These are phyloP conservation scores for Caryopteris hybrid DNA, from an alignment of 305 asterid species.

Conservation along the genomic window DNA sequence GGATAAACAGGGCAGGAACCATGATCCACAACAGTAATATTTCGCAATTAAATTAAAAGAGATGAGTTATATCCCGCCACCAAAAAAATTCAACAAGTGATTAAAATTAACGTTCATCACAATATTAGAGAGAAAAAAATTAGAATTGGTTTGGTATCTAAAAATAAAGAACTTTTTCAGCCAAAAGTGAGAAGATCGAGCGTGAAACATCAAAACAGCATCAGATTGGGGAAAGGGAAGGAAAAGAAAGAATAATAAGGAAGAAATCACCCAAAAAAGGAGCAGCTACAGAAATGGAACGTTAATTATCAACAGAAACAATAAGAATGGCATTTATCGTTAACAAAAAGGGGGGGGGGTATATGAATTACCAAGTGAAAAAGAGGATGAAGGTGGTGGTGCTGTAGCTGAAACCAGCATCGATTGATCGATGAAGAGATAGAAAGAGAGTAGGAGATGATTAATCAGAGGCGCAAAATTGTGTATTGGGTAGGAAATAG, in stretches of 20 bases:
- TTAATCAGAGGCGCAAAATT: slow-evolving; percentile 14
- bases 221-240: not conserved
- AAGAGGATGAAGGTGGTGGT: slow-evolving; percentile 26
- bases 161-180: too few species aligned
- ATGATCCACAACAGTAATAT: not conserved
- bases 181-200: not conserved
- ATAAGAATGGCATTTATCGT: not conserved
- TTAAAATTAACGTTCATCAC: not conserved
- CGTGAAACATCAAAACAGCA: not conserved
- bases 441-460: not conserved
- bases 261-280: not conserved
- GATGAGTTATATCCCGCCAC: not conserved
- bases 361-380: slow-evolving; percentile 15
- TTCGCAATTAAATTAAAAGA: not conserved
- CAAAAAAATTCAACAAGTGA: not conserved
- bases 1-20: not conserved
- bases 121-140: too few species aligned
- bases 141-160: too few species aligned
- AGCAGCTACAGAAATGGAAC: not conserved
- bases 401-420: slow-evolving; percentile 28
- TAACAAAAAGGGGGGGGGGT: not conserved
- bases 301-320: not conserved
- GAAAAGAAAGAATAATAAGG: not conserved
- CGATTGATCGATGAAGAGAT: slow-evolving; percentile 11
- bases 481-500: not conserved